Base-by-base conservation (phyloP, 2,329 filamentous ascomycete genomes). In the Botryotinia globosa region DNA sequence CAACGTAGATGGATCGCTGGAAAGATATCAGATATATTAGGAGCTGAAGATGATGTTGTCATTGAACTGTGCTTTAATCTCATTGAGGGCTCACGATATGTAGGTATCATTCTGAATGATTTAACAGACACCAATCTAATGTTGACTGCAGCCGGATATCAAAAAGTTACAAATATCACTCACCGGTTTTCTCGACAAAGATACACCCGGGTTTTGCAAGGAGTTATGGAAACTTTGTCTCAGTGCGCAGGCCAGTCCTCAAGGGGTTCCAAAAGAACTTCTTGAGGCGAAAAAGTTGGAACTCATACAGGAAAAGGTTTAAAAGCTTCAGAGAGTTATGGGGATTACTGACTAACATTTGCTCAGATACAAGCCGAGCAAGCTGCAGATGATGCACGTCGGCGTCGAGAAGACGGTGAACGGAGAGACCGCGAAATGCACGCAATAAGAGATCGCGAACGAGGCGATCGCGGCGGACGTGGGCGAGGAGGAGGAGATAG, bases 251-350 rank as follows among this genome's bases (percentile, higher is more conserved):
- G 85, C 88, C 58, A 97, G 91, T 81, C 90, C 94, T 0, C 92
- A 96, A 80, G 96, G 96, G 71, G 94, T 99, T 20, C 95, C 96
- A 0, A 95, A 97, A 82, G 94, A 98, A 82, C 86, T 99, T 59
- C 84, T 99, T 4, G 96, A 99, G 81, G 94, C 95, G 0, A 99
- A 99, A 86, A 99, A 98, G 83, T 84, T 93, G 62, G 96, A 99
- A 82, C 85, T 99, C 65, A 93, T 96, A 75, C 94, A 98, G 82
- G 94, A 98, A 83, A 97, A 97, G 91, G 95, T 97, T 81, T 48
- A 80, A 58, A 48, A 65, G 63, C 34, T n/a, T 58, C 25, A 3
- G 54, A 39, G 65, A n/a, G 8, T 34, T n/a, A 64, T 56, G 22
- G 37, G n/a, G 20, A 20, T 34, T 29, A 59, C 22, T 42, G 39